Evolutionary conservation across 768 basidiomycete genomes (phyloP), one percentile per base, ranked within the genome.

Genomic region (Multifurca ochricompacta): DNA sequence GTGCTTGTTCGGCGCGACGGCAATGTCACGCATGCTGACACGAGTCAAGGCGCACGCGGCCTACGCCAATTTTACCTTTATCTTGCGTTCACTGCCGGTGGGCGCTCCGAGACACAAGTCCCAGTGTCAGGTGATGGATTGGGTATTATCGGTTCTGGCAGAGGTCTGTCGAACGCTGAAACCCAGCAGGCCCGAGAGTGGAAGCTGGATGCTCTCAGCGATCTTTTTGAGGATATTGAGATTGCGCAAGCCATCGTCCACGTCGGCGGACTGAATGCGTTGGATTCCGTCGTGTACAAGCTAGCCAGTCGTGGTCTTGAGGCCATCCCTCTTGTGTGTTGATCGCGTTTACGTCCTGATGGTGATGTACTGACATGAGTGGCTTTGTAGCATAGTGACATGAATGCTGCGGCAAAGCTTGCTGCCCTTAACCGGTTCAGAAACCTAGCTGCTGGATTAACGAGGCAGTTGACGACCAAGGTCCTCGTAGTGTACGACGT

Each of bases 1-100:
- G 96, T 99, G n/a, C 82, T 99, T 18, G 96, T 99, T 21, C 81
- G 96, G 48, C 79, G 95, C 16, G 89, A 92, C 61, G 90, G 89
- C 36, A 90, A 88, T 63, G 84, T 87, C 45, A 77, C 77, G 9
- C 82, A 82, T 30, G 77, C 82, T 4, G 78, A 86, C 36, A 82
- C 83, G 31, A 77, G 71, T 37, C 85, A 86, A 68, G 80, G 83
- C 40, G 83, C 88, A 51, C 81, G 91, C 19, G 90, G 90, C 19
- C 73, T 98, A 31, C 87, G 94, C 51, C 95, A 98, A 65, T 97
- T 89, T 70, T 99, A 98, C 71, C 78, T 98, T 35, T 99, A 96
- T 66, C 78, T 97, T 25, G 91, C 95, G 1, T 92, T 97, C 68
- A 94, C 92, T 2, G 90, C 92, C 11, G 85, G 88, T 18, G 82